These are phyloP conservation scores for Schizosaccharomyces versatilis DNA, from an alignment of 1,139 yeast species.

Conservation along the genomic window DNA sequence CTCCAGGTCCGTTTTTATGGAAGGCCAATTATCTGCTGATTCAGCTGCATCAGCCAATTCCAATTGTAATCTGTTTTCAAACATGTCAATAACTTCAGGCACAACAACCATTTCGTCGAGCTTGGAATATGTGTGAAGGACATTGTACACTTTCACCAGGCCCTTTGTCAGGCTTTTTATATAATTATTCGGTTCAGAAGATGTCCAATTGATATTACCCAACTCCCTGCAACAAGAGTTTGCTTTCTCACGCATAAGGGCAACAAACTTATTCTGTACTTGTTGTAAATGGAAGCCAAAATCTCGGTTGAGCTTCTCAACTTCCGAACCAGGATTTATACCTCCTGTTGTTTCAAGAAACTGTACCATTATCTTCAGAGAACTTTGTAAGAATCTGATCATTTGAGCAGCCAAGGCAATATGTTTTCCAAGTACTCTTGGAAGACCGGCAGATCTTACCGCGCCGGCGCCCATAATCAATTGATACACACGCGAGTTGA, in stretches of 20 bases:
- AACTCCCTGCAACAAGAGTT: neutral
- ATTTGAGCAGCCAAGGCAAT: slow-evolving; percentile 43
- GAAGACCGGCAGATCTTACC: slow-evolving; percentile 49
- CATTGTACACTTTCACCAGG: neutral
- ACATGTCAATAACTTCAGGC: neutral
- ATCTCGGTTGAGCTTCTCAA: neutral
- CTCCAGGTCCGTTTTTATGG: neutral
- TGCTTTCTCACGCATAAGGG: neutral
- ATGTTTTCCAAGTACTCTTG: slow-evolving; percentile 56
- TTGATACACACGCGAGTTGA: slow-evolving; percentile 36
- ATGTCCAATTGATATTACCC: neutral
- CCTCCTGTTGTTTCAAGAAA: neutral
- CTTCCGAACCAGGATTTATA: neutral
- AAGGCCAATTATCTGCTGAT: neutral
- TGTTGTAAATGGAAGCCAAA: neutral
- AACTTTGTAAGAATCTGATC: neutral
- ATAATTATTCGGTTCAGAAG: neutral
- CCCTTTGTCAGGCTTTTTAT: neutral
- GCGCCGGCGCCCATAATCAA: slow-evolving; percentile 62
- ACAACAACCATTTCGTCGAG: neutral
- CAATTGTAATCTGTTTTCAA: slow-evolving; percentile 1
- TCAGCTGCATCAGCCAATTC: neutral
- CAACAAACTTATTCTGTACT: neutral
- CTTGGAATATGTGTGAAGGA: neutral
- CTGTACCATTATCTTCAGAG: neutral